These are phyloP conservation scores for Trichoderma gracile DNA, from an alignment of 2,329 filamentous ascomycete species.

Conservation along the genomic window DNA sequence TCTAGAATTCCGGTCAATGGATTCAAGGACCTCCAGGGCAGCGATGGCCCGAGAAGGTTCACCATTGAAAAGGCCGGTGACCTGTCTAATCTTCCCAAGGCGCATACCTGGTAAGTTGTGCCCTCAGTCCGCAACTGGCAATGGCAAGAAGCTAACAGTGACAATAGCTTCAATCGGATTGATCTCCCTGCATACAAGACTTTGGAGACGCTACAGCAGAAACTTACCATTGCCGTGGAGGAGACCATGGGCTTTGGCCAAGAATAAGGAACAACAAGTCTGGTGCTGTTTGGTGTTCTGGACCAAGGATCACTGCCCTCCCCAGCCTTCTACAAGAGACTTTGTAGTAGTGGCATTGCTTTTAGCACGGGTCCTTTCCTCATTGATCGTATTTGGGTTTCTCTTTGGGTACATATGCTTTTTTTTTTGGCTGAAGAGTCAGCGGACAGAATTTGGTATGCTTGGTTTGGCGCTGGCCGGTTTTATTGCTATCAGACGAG, in stretches of 20 bases:
- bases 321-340: constrained; percentile 14
- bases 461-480: constrained; percentile 40
- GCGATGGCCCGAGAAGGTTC: constrained; percentile 90
- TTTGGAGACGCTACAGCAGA: constrained; percentile 79
- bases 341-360: constrained; percentile 9
- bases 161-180: constrained; percentile 85
- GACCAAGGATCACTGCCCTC: not conserved
- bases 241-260: constrained; percentile 99
- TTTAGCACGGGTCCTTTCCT: constrained; percentile 14
- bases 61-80: constrained; percentile 98
- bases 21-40: constrained; percentile 98
- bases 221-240: constrained; percentile 95
- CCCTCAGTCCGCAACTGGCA: not conserved
- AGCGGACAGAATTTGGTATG: constrained; percentile 35
- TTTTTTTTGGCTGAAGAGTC: constrained; percentile 37
- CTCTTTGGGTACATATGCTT: constrained; percentile 37
- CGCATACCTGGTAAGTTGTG: constrained; percentile 85
- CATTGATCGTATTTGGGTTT: constrained; percentile 28
- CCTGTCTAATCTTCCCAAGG: constrained; percentile 86
- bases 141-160: constrained; percentile 24
- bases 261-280: constrained; percentile 64
- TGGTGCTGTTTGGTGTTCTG: constrained; percentile 23
- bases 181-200: constrained; percentile 93
- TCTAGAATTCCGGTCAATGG: constrained; percentile 98
- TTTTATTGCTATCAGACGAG: constrained; percentile 26